Base-by-base conservation (phyloP, 805 yeast genomes). In the Metschnikowia picachoensis region DNA sequence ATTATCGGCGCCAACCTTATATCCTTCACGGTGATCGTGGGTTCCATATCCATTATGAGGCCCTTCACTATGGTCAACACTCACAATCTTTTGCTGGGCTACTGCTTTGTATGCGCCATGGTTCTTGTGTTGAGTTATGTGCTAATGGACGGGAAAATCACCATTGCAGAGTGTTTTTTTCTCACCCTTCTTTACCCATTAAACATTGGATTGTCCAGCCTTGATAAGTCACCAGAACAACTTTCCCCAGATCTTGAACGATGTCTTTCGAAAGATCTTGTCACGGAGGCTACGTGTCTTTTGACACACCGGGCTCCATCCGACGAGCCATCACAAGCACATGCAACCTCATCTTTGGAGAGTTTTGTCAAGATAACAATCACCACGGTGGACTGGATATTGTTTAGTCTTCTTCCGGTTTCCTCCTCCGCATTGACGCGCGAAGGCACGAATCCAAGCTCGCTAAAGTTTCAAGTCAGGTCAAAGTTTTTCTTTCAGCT, bases 1-100 rank as follows among this genome's bases (percentile, higher is more conserved):
- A 49, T 68, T 7, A 56, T 68, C 6, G 74, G 76, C 1, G 62
- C 71, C 3, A 60, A 59, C 11, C 45, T 66, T 2, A 62, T 70
- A 11, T 60, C 65, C 35, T 60, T 68, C 41, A 61, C 69, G 1
- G 48, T 70, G 1, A 59, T 67, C 1, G 55, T 70, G n/a, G 74
- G 74, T 0, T 28, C 60, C 6, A 70, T 70, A 12, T 48, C 51
- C 9, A 50, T 47, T 29, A 55, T 43, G 40, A 47, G 48, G 8
- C 67, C 70, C 7, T 61, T 64, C 40, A 38, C 49, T n/a, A 53
- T 67, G 2, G 41, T 30, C 7, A 48, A 57, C 38, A 55, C 51
- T 32, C 53, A 50, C 27, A 42, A 52, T 12, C 37, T 66, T 8
- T 9, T 63, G 10, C 43, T 58, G 25, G 72, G 68, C 37, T 59